Evolutionary conservation across 1,284 basidiomycete species (phyloP), one percentile per base, ranked within the genome.

Genomic region (Moesziomyces globuligerus): DNA sequence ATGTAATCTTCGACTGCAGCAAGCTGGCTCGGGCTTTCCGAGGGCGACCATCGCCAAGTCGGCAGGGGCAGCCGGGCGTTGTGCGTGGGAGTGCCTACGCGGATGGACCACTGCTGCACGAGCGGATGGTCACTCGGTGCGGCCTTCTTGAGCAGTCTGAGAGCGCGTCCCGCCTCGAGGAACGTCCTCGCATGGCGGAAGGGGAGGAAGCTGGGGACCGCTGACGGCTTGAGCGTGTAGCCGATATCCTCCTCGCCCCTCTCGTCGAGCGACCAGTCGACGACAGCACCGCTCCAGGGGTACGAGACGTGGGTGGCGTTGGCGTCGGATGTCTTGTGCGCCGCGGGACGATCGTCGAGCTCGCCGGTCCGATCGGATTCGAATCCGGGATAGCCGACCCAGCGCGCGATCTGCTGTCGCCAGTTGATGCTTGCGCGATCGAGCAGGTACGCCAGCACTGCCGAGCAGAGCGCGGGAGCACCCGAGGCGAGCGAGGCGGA

Each of bases 341-440:
- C 49, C 6, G 41, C n/a, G 13, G 32, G 40, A 18, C 44, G 44
- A 21, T 57, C 45, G 18, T 67, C 69, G 24, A 67, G 57, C 26
- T 72, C 66, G 20, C 67, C 72, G 1, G 61, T 72, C 10, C 57
- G 26, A 15, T 54, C 59, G 6, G 64, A 60, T 26, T 55, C 45
- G 36, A 62, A 62, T 10, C 73, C 65, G 17, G 75, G 75, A 36
- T 54, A 76, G n/a, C 73, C 72, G 4, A 76, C 61, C 75, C 75
- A 76, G 9, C 38, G 49, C 5, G 62, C 66, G 5, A 76, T 43
- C 11, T 59, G 58, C 10, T 48, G 25, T 15, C 72, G 53, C 75
- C 75, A 76, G 10, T 52, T 57, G n/a, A 44, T 7, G 26, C 65
- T 66, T 8, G 69, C 65, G 17, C 55, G 53, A 25, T 72, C 69